phyloP scores from a whole-genome alignment of 2,329 filamentous ascomycete genomes.

The Albophoma yamanashiensis region DNA sequence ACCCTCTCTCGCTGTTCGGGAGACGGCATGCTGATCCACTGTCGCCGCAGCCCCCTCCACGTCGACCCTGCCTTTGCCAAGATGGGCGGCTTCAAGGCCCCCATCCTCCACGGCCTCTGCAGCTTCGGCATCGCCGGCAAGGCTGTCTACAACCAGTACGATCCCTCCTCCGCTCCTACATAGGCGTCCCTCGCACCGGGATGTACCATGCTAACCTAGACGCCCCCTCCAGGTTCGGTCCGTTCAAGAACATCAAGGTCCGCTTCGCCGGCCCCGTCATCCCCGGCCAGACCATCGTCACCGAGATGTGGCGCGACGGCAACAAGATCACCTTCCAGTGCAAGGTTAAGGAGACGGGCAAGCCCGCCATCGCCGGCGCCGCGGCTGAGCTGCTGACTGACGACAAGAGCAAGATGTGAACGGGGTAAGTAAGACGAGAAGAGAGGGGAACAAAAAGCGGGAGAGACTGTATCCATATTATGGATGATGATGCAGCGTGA shows the following conservation, averaged over 20 bases:
- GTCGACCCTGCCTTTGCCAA: constrained; percentile 91
- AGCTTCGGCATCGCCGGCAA: constrained; percentile 87
- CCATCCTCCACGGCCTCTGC: constrained; percentile 95
- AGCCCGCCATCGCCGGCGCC: constrained; percentile 72
- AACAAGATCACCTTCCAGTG: constrained; percentile 73
- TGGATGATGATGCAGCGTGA: neutral
- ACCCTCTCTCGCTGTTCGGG: neutral
- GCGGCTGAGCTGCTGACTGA: constrained; percentile 58
- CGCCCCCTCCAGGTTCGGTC: constrained; percentile 49
- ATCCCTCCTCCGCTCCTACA: neutral
- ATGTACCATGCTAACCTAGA: neutral
- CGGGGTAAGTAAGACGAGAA: neutral
- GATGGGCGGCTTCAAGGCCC: constrained; percentile 86
- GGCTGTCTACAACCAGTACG: constrained; percentile 64
- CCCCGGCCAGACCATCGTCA: constrained; percentile 80
- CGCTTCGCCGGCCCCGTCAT: constrained; percentile 78
- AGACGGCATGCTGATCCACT: neutral
- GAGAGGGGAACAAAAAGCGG: neutral
- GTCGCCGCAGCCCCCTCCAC: constrained; percentile 59
- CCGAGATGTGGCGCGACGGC: constrained; percentile 90
- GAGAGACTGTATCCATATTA: neutral
- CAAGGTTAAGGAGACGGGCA: constrained; percentile 87
- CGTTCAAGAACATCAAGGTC: constrained; percentile 86
- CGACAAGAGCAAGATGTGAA: constrained; percentile 20
- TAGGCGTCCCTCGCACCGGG: neutral